Evolutionary conservation across 1,284 basidiomycete species (phyloP), one percentile per base, ranked within the genome.

Genomic region (Moesziomyces parantarcticus): DNA sequence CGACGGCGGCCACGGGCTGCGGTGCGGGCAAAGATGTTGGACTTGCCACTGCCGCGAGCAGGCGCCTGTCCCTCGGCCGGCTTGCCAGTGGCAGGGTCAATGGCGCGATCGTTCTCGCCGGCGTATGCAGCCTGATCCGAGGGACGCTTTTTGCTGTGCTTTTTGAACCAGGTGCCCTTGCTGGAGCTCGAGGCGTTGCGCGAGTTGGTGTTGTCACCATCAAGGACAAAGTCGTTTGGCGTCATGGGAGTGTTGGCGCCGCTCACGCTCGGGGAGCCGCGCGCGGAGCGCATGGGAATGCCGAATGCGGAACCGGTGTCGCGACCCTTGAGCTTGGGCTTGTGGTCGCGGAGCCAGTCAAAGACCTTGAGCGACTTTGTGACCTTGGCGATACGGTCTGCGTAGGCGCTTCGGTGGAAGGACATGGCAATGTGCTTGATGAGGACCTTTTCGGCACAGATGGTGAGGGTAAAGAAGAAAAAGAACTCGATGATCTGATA

Each of bases 361-460:
- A 93, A 88, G 36, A 89, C 88, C 21, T 83, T 83, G 23, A 92
- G 87, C 3, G 89, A 86, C 50, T 86, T 84, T 47, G 86, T 85
- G 3, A 92, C 86, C 21, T 86, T 84, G 11, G 88, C 87, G 16
- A 92, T 86, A 53, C 91, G 90, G 39, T 93, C 91, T 66, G 88
- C 88, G 79, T 89, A 93, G 14, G 92, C 92, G 9, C 88, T 90
- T 46, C 86, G 87, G 80, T 93, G 92, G 85, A 93, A 93, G 20
- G 69, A 72, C 58, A 82, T 79, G 53, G 80, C 77, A 32, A 82
- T 81, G 50, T 67, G 62, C 72, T 76, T 77, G 68, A 82, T 72
- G 39, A 82, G 64, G 56, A 82, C 66, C 75, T 82, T 79, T 46
- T 80, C 77, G 29, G 50, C 75, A 42, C 68, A 73, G 46, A 82